Evolutionary conservation across 352 stramenopile species (phyloP).

Genomic region (Globisporangium cylindrosporum): DNA sequence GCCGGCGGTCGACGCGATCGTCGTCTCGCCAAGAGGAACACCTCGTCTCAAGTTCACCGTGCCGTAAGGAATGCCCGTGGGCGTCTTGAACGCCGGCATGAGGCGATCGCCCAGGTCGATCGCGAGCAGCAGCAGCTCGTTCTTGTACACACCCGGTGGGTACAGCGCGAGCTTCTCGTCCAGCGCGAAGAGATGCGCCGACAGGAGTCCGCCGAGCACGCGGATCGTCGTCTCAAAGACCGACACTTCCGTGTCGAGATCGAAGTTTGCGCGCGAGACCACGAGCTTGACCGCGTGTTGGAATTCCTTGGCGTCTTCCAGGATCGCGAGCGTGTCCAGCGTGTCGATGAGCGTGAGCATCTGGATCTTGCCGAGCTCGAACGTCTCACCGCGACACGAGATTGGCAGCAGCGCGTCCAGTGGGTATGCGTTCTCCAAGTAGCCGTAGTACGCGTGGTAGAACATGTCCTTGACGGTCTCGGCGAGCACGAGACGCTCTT

Average conservation of each 20-base stretch:
- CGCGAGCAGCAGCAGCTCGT: conserved; percentile 90
- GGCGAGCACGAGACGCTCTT: conserved; percentile 49
- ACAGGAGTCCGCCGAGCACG: conserved; percentile 88
- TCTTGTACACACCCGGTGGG: conserved; percentile 83
- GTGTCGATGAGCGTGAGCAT: conserved; percentile 91
- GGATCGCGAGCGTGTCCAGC: conserved; percentile 87
- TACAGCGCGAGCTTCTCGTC: conserved; percentile 57
- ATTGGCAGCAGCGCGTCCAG: conserved; percentile 74
- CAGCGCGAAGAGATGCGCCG: conserved; percentile 81
- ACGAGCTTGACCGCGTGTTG: conserved; percentile 64
- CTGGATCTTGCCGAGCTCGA: conserved; percentile 75
- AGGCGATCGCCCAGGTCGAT: conserved; percentile 95
- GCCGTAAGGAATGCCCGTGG: conserved; percentile 95
- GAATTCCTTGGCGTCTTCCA: conserved; percentile 79
- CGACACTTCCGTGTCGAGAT: conserved; percentile 87
- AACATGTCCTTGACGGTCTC: conserved; percentile 87
- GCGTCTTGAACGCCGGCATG: conserved; percentile 95
- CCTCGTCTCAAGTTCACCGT: conserved; percentile 94
- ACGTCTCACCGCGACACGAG: conserved; percentile 63
- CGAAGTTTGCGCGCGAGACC: conserved; percentile 57
- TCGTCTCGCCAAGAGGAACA: conserved; percentile 92
- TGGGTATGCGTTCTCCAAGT: conserved; percentile 83
- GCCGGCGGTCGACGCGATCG: conserved; percentile 95
- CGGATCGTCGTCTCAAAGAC: conserved; percentile 95
- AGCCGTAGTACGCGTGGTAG: conserved; percentile 87